Base-by-base conservation (phyloP, 768 basidiomycete species). In the Boletus coccyginus region DNA sequence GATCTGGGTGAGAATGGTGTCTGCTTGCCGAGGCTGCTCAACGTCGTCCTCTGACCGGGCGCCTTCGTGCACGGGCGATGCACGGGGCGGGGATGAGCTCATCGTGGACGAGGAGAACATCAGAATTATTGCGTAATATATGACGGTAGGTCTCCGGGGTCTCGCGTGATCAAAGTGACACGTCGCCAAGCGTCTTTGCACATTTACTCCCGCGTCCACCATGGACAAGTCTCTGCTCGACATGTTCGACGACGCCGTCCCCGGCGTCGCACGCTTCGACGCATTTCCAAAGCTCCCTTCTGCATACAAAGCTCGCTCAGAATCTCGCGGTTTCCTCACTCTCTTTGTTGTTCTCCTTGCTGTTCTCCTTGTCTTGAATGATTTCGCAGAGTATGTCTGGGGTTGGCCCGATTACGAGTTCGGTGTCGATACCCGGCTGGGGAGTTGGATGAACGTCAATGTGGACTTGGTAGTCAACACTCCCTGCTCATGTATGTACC, bases 341-440 rank as follows among this genome's bases (percentile, higher is more conserved):
- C 57, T 92, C 64, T 81, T 88, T 58, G 83, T 94, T 51, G 71
- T 77, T 8, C 61, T 88, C 43, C 60, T 92, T 44, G 84, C 89
- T 12, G 73, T 91, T 50, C 62, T 94, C 27, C 81, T 96, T 19
- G 81, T 94, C 53, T 78, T 93, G 57, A 95, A 96, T 63, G 95
- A 98, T 66, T 73, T 95, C 42, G 86, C 86, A 47, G 95, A 98
- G 68, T 98, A 84, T 66, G 74, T 98, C 35, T 98, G 91, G 83
- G 96, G 96, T 43, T 95, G 94, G 83, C 88, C 92, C 8, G 89
- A 92, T 67, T 87, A 87, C 63, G 86, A 88, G 66, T 99, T 98
- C 72, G 87, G 84, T 60, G 87, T 99, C 50, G 95, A 98, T 67
- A 72, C 72, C 33, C 79, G 82, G 53, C 73, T 78, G 36, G 72